Conservation (phyloP, 1,284 basidiomycete species). For the Golubevia pallescens region DNA sequence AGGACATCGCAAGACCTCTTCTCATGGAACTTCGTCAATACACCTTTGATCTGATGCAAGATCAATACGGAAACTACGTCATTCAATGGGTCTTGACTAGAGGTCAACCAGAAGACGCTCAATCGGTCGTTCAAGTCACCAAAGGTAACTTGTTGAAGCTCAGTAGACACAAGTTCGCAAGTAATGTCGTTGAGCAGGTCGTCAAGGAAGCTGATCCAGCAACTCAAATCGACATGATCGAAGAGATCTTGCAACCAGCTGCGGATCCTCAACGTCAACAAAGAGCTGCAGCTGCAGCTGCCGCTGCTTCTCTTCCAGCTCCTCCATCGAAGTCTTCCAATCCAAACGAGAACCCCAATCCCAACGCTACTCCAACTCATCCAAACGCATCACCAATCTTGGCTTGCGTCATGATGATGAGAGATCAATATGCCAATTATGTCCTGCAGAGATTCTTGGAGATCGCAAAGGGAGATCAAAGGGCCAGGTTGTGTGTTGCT, state of each 20-base stretch:
- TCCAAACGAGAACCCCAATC: background rate
- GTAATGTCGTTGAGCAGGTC: conserved; percentile 95
- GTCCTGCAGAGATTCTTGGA: conserved; percentile 59
- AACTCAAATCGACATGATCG: conserved; percentile 74
- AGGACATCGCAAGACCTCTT: conserved; percentile 73
- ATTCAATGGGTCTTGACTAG: conserved; percentile 90
- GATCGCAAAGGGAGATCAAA: conserved; percentile 24
- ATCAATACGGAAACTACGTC: conserved; percentile 78
- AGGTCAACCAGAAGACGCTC: conserved; percentile 75
- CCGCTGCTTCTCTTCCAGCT: background rate
- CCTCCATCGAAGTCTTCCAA: background rate
- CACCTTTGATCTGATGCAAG: conserved; percentile 65
- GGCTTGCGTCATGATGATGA: conserved; percentile 55
- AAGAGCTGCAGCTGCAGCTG: background rate
- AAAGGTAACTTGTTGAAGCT: conserved; percentile 77
- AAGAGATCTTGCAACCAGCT: conserved; percentile 86
- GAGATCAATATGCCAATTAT: conserved; percentile 61
- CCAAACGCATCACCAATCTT: conserved; percentile 3
- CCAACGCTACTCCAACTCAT: background rate
- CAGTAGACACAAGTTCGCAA: conserved; percentile 84
- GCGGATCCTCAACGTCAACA: no score
- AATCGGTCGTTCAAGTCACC: conserved; percentile 75
- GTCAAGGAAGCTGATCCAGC: conserved; percentile 74
- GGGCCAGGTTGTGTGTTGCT: conserved; percentile 20
- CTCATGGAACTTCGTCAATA: conserved; percentile 84